A percentile compares a stretch with the other conserved stretches of the same genome.
Conservation (phyloP, 441 rosid species). For the Croton setiger region DNA sequence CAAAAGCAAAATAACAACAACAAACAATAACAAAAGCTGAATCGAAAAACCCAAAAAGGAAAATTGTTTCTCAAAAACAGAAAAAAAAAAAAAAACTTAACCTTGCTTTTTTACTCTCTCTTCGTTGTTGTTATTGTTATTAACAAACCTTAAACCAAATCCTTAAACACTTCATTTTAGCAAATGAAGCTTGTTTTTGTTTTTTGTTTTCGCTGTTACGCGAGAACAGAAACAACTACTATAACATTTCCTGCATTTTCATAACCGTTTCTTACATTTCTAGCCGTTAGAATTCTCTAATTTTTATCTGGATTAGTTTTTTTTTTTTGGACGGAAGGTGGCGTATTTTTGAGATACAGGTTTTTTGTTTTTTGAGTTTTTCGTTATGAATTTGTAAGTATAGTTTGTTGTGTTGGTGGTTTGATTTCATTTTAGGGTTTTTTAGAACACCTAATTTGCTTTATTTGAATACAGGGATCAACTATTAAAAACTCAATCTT, state of each 20-base stretch:
- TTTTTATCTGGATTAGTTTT: not conserved
- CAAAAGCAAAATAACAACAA: slow-evolving; percentile 18
- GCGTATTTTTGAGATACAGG: not conserved
- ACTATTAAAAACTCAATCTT: not conserved
- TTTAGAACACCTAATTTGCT: not conserved
- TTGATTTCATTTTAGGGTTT: slow-evolving; percentile 7
- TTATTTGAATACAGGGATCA: slow-evolving; percentile 12
- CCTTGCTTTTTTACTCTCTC: not conserved
- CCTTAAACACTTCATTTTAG: slow-evolving; percentile 6
- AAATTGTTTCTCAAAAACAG: not conserved
- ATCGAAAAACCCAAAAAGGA: not conserved
- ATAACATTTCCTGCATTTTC: not conserved
- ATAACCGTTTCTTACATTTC: not conserved
- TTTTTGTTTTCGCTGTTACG: not conserved
- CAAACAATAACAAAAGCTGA: slow-evolving; percentile 3
- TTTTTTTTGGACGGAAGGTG: not conserved
- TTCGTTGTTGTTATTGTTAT: not conserved
- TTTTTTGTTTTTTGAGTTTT: not conserved
- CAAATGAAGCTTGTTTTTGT: slow-evolving; percentile 8
- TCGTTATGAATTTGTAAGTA: slow-evolving; percentile 11
- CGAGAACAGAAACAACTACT: not conserved
- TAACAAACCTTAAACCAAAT: slow-evolving; percentile 19
- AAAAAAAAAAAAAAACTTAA: not conserved
- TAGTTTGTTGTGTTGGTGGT: not conserved
- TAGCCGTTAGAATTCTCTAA: slow-evolving; percentile 1